These are phyloP conservation scores for Candida sonorensis DNA, from an alignment of 805 yeast species.

Conservation along the genomic window DNA sequence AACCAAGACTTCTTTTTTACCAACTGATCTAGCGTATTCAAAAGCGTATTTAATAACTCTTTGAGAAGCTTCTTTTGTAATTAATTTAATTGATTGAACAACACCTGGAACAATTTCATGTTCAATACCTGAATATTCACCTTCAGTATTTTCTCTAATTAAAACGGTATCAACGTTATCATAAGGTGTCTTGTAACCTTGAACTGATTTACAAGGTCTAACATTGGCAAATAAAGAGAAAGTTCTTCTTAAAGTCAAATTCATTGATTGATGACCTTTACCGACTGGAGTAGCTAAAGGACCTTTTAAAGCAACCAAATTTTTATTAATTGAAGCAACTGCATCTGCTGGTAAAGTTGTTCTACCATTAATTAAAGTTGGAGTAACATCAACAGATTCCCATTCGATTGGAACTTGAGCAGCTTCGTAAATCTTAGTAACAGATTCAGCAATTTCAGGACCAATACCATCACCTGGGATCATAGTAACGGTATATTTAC, in stretches of 20 bases:
- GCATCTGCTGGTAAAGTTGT: conserved; percentile 92
- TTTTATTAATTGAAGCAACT: conserved; percentile 84
- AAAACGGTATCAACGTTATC: conserved; percentile 87
- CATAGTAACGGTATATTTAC: conserved; percentile 88
- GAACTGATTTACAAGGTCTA: conserved; percentile 91
- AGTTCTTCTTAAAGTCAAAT: conserved; percentile 95
- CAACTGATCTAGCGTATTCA: conserved; percentile 87
- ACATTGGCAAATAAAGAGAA: conserved; percentile 95
- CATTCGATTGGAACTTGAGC: conserved; percentile 95
- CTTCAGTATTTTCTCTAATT: conserved; percentile 99
- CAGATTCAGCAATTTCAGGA: conserved; percentile 89
- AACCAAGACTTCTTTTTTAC: conserved; percentile 82
- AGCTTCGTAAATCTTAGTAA: conserved; percentile 86
- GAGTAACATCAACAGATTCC: conserved; percentile 96
- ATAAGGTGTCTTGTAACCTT: conserved; percentile 90
- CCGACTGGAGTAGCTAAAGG: conserved; percentile 98
- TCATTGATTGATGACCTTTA: conserved; percentile 96
- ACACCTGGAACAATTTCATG: conserved; percentile 98
- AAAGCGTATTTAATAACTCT: conserved; percentile 95
- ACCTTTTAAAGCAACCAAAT: conserved; percentile 94
- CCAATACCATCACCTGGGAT: conserved; percentile 99
- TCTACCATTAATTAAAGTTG: conserved; percentile 82
- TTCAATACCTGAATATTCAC: conserved; percentile 99
- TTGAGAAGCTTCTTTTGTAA: conserved; percentile 94
- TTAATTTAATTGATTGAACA: conserved; percentile 94